These are phyloP conservation scores for Suillus subaureus DNA, from an alignment of 768 basidiomycete genomes.

Conservation along the genomic window DNA sequence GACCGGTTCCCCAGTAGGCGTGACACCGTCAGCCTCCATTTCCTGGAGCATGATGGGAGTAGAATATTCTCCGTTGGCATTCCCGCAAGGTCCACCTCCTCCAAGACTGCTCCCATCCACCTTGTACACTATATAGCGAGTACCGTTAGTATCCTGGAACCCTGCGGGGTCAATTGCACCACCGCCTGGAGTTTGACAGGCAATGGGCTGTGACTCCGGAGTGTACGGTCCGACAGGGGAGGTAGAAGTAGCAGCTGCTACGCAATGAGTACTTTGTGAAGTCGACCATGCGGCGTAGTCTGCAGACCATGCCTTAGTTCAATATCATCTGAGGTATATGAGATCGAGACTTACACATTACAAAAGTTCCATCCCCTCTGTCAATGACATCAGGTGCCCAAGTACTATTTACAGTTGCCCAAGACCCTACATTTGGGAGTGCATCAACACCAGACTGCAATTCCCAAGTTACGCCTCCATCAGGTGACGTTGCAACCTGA, in stretches of 20 bases:
- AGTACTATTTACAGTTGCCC: constrained; percentile 20
- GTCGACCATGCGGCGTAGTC: constrained; percentile 19
- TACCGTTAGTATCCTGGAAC: constrained; percentile 27
- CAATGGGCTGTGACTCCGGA: constrained; percentile 22
- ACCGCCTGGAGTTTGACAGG: constrained; percentile 26
- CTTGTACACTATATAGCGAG: constrained; percentile 28
- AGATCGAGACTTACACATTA: constrained; percentile 20
- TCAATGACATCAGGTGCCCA: constrained; percentile 27
- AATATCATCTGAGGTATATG: neutral
- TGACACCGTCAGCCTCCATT: constrained; percentile 28
- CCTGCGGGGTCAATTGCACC: constrained; percentile 33
- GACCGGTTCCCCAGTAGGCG: constrained; percentile 21
- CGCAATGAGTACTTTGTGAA: constrained; percentile 23
- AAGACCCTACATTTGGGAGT: constrained; percentile 26
- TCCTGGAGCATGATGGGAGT: constrained; percentile 33
- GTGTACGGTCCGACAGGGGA: constrained; percentile 29
- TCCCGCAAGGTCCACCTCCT: constrained; percentile 30
- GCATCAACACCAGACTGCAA: constrained; percentile 19
- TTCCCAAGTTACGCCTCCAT: constrained; percentile 22
- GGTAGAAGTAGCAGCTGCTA: constrained; percentile 31
- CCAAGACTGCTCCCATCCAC: constrained; percentile 30
- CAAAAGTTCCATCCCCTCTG: constrained; percentile 16
- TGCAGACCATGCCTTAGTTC: neutral
- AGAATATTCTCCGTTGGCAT: constrained; percentile 21
- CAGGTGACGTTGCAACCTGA: constrained; percentile 25